These are phyloP conservation scores for Acanthamoeba triangularis DNA, from an alignment of 208 protist genomes.

Conservation along the genomic window DNA sequence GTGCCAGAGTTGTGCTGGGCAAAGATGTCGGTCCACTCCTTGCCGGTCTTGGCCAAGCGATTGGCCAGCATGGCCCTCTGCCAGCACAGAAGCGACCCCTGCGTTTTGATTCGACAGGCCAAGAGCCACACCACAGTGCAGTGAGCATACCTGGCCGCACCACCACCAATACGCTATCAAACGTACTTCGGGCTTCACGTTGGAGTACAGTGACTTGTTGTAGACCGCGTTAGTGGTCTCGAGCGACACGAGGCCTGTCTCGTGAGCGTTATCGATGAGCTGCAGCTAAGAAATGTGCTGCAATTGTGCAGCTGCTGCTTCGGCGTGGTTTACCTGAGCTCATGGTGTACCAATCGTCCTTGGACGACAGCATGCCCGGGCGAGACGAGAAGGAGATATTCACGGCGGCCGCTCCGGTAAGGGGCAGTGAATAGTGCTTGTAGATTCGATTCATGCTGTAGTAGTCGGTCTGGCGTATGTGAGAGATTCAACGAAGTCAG, in stretches of 20 bases:
- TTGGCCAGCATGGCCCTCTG: constrained; percentile 91
- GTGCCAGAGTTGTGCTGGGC: constrained; percentile 47
- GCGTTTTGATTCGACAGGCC: too few species aligned
- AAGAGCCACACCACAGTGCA: not conserved
- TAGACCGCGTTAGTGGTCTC: constrained; percentile 90
- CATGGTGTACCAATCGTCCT: constrained; percentile 96
- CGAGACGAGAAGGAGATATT: constrained; percentile 91
- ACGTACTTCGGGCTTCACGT: constrained; percentile 84
- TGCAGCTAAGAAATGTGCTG: not conserved
- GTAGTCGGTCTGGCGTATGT: constrained; percentile 56
- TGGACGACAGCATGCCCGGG: constrained; percentile 90
- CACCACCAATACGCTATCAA: constrained; percentile 7
- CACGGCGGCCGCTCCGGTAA: not conserved
- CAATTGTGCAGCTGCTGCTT: not conserved
- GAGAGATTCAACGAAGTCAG: too few species aligned
- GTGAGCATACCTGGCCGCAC: not conserved
- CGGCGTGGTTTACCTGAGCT: constrained; percentile 4
- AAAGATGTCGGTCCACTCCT: constrained; percentile 91
- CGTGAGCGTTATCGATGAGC: not conserved
- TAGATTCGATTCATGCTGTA: constrained; percentile 89
- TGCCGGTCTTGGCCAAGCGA: constrained; percentile 82
- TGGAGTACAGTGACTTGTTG: constrained; percentile 84
- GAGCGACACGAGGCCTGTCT: constrained; percentile 87
- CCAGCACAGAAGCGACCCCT: constrained; percentile 81
- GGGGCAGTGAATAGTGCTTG: constrained; percentile 87